Base-by-base conservation (phyloP, 2,329 filamentous ascomycete species). In the Lachnellula hyalina region DNA sequence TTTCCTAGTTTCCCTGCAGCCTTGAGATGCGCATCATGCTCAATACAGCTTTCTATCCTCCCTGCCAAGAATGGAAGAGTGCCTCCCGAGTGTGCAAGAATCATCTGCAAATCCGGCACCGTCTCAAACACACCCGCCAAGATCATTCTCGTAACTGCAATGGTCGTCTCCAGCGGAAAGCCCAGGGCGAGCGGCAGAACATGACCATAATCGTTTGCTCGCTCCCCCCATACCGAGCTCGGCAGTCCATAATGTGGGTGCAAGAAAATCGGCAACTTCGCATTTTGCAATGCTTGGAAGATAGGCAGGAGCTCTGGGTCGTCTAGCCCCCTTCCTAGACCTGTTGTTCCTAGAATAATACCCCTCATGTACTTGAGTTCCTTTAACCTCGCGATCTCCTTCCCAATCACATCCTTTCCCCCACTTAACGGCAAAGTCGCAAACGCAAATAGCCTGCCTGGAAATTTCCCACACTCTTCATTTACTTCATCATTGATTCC, bases 161-260 rank as follows among this genome's bases (percentile, higher is more conserved):
- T 93, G 1, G 92, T 96, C 0, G 92, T 96, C 73, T 96, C 92
- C 62, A 96, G 82, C 0, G 92, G 91, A 68, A 96, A 96, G 0
- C 92, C 92, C 3, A 96, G 75, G 0, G 90, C 89, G 0, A 96
- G 75, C 0, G 91, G 89, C 2, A 96, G 77, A 0, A 96, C 90
- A 69, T 96, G 92, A 0, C 92, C 92, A 67, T 95, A 96, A 57
- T 86, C 85, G 41, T 71, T 75, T 0, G 81, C 82, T 7, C 86
- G 77, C 0, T 88, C 82, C 0, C 92, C 92, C 73, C 89, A 96
- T 3, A 95, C 89, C 8, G 84, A 81, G 56, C 82, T 81, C 0
- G 90, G 91, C 2, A 96, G 80, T 1, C 92, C 92, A 69, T 96
- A 96, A 72, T 96, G 92, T 28, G 92, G 92, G 71, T 96, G 92